Base-by-base conservation (phyloP, 139 green algal genomes). In the Mychonastes homosphaera region DNA sequence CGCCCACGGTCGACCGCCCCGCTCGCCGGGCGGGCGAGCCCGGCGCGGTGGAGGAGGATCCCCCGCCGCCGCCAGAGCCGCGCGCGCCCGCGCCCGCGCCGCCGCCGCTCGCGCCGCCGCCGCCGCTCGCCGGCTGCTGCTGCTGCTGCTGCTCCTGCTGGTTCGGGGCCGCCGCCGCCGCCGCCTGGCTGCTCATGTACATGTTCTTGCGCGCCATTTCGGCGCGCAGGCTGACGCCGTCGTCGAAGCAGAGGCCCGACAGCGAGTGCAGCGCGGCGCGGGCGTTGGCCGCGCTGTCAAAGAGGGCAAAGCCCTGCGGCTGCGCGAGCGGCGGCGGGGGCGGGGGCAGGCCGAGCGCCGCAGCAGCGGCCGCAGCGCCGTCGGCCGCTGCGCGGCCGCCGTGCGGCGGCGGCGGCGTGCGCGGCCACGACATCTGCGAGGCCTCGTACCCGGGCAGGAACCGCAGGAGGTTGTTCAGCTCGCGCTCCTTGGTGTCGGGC, bases 391-490 rank as follows among this genome's bases (percentile, higher is more conserved):
- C 41, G 41, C 24, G 41, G 5, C 5, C 8, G 41, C 36, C 36
- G 36, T 46, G 15, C 16, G 39, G 39, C 15, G 46, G 27, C 1
- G 59, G 59, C 12, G 29, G 36, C 6, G 36, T 49, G 18, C 44
- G 40, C 39, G 23, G 7, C 72, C 73, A 84, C 62, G 86, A 79
- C 79, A 91, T 84, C 58, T 91, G 83, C 2, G 64, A 80, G 7
- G 83, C 81, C 76, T 95, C 81, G 59, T 95, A 96, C 26, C 85
- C 88, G 9, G 85, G 84, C 51, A 95, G 64, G 64, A 95, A 96
- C 7, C 87, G 75, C 32, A 95, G 68, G 53, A 96, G 58, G 62
- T 96, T 96, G 56, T 92, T 92, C n/a, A 96, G 78, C 72, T 96
- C 89, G 2, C 89, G 66, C 70, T 96, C 89, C 64, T 86, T 91